Conservation (phyloP, 257 asterid genomes). For the Solanum etuberosum region DNA sequence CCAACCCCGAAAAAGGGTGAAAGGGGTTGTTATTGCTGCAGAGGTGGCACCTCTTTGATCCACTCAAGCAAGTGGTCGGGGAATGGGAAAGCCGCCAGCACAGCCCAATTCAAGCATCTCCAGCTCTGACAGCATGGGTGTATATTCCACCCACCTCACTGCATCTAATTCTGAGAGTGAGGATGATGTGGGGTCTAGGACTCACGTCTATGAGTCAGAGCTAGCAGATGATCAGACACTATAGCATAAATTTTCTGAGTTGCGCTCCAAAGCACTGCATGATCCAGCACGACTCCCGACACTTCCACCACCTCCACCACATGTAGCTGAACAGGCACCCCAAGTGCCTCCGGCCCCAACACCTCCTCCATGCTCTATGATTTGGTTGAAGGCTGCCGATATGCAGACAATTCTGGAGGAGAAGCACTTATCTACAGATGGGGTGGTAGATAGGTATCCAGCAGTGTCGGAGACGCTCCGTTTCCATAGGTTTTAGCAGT, state of each 20-base stretch:
- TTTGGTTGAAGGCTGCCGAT: fast-evolving
- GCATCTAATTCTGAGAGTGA: neutral
- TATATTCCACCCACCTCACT: neutral
- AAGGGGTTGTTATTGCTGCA: neutral
- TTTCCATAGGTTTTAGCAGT: too few species aligned
- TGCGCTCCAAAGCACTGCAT: neutral
- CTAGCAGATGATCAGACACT: neutral
- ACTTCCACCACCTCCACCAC: neutral
- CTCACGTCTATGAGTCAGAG: neutral
- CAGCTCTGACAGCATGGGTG: neutral
- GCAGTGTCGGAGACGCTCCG: too few species aligned
- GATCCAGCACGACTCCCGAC: neutral
- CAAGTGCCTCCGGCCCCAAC: neutral
- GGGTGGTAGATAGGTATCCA: neutral
- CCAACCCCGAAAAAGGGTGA: neutral
- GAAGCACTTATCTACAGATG: too few species aligned
- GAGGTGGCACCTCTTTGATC: neutral
- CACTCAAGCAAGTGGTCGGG: neutral
- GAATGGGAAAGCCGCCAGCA: neutral
- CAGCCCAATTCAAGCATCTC: neutral
- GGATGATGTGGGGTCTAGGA: neutral
- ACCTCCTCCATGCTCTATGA: too few species aligned
- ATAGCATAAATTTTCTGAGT: neutral
- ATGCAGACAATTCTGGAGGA: neutral
- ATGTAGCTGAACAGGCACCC: neutral